Evolutionary conservation across 495 filamentous ascomycete genomes (phyloP).

Genomic region (Darksidea phi): DNA sequence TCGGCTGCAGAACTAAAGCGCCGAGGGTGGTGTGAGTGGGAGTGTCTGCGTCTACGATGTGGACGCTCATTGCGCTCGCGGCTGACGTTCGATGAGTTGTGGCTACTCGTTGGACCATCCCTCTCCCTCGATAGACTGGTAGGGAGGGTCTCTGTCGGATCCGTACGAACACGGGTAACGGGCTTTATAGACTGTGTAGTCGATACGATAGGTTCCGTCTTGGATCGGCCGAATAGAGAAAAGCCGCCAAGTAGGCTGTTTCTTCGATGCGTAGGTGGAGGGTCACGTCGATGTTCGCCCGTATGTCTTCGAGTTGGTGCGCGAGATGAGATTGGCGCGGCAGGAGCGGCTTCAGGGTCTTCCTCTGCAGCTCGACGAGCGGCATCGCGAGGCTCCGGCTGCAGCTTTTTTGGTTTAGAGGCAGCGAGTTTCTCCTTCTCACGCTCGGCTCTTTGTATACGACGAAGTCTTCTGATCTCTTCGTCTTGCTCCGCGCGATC

Average conservation of each 20-base stretch:
- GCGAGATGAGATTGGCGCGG: constrained; percentile 26
- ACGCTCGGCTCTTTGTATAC: constrained; percentile 14
- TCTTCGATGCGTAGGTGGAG: constrained; percentile 10
- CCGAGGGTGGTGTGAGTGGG: constrained; percentile 19
- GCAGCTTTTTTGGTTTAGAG: constrained; percentile 1
- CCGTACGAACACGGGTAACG: constrained; percentile 18
- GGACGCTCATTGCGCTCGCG: constrained; percentile 29
- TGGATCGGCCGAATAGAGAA: constrained; percentile 31
- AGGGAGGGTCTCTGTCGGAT: constrained; percentile 10
- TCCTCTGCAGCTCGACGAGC: constrained; percentile 35
- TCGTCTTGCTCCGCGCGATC: constrained; percentile 12
- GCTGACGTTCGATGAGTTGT: constrained; percentile 21
- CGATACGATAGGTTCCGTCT: constrained; percentile 30
- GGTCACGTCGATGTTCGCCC: constrained; percentile 20
- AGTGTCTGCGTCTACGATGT: constrained; percentile 23
- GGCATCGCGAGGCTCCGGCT: constrained; percentile 24
- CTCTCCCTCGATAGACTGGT: constrained; percentile 37
- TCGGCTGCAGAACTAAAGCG: constrained; percentile 24
- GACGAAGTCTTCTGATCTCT: constrained; percentile 16
- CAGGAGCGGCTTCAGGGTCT: constrained; percentile 16
- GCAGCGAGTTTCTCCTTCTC: constrained; percentile 18
- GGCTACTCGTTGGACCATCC: constrained; percentile 15
- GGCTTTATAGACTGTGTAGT: constrained; percentile 27
- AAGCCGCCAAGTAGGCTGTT: constrained; percentile 28
- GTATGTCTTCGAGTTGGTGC: constrained; percentile 20